phyloP scores from a whole-genome alignment of 2,329 filamentous ascomycete genomes.

The Fusarium oxysporum region DNA sequence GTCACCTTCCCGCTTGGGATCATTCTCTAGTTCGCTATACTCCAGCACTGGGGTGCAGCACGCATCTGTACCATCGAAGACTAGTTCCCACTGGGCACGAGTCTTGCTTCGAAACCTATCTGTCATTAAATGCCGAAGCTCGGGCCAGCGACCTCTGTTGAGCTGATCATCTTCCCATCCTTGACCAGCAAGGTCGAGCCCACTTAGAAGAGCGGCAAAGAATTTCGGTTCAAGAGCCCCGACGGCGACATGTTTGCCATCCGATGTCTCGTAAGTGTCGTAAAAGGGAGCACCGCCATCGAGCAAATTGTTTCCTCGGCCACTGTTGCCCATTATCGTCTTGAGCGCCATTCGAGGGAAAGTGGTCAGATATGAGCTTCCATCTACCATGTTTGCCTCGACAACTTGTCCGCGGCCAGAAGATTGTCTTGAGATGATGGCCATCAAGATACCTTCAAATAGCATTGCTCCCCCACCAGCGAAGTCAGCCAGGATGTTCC shows the following conservation, averaged over 20 bases:
- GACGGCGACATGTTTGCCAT: constrained; percentile 85
- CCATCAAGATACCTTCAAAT: constrained; percentile 84
- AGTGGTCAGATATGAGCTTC: constrained; percentile 79
- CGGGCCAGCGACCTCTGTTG: constrained; percentile 75
- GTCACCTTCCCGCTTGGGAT: constrained; percentile 68
- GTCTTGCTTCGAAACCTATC: constrained; percentile 75
- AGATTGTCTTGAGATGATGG: constrained; percentile 73
- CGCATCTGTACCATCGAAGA: constrained; percentile 92
- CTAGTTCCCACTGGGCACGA: constrained; percentile 80
- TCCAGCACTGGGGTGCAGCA: constrained; percentile 91
- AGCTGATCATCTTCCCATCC: constrained; percentile 65
- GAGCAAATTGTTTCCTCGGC: constrained; percentile 80
- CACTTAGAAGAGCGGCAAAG: constrained; percentile 74
- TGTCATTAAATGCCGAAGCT: constrained; percentile 71
- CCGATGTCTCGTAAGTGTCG: constrained; percentile 86
- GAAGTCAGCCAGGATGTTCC: constrained; percentile 90
- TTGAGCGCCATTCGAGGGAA: constrained; percentile 78
- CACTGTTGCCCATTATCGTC: constrained; percentile 69
- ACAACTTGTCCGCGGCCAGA: constrained; percentile 86
- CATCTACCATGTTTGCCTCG: constrained; percentile 97
- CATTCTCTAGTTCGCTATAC: constrained; percentile 74
- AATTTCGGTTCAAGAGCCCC: constrained; percentile 92
- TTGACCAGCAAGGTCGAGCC: constrained; percentile 68
- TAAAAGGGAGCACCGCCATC: constrained; percentile 92
- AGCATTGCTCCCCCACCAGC: constrained; percentile 87